These are phyloP conservation scores for Thelonectria blattea DNA, from an alignment of 2,329 filamentous ascomycete species.

Conservation along the genomic window DNA sequence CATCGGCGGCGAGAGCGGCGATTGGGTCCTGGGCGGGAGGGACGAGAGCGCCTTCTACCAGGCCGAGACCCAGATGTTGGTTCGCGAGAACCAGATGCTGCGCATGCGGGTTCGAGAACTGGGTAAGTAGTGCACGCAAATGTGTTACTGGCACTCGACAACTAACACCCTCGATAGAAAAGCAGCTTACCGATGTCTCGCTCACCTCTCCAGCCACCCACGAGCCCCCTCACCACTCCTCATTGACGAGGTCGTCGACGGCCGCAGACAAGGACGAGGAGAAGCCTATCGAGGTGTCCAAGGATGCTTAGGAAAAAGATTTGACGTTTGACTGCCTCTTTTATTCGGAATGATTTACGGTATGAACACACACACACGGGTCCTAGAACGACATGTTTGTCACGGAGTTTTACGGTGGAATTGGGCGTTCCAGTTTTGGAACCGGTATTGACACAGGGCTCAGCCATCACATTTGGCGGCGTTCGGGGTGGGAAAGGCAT, in stretches of 20 bases:
- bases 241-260: conserved; percentile 55
- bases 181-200: conserved; percentile 55
- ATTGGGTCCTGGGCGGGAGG: conserved; percentile 67
- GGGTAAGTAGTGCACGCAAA: conserved; percentile 55
- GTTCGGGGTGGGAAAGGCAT: conserved; percentile 2
- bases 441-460: background rate
- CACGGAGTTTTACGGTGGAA: conserved; percentile 28
- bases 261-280: conserved; percentile 47
- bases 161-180: conserved; percentile 48
- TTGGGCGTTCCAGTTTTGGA: conserved; percentile 1
- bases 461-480: conserved; percentile 18
- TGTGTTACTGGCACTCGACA: background rate
- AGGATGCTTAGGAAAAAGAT: conserved; percentile 23
- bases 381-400: conserved; percentile 13
- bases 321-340: background rate
- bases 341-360: background rate
- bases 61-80: conserved; percentile 79
- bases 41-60: conserved; percentile 83
- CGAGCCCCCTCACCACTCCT: conserved; percentile 57
- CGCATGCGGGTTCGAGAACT: conserved; percentile 75
- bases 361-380: background rate
- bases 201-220: conserved; percentile 42
- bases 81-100: conserved; percentile 83
- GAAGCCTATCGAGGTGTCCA: conserved; percentile 22
- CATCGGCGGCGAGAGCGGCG: conserved; percentile 64